phyloP scores from a whole-genome alignment of 73 alveolate species.

The Tetrahymena malaccensis region DNA sequence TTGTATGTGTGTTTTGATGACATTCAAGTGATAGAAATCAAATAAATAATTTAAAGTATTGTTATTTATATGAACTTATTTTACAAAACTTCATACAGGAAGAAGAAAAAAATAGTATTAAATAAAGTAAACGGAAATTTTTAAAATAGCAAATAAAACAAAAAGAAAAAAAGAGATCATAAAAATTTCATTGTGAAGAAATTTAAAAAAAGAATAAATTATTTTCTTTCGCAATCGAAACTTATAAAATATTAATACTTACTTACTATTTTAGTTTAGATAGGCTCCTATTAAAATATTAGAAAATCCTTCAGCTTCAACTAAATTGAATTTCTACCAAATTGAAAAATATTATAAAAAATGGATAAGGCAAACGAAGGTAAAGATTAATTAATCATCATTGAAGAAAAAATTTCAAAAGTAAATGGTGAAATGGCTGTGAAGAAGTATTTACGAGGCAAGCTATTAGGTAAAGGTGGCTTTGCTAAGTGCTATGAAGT shows the following conservation, averaged over 20 bases:
- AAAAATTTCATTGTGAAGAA: background rate
- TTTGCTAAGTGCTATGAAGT: conserved; percentile 90
- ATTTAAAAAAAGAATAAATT: background rate
- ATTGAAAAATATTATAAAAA: background rate
- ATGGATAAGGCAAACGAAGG: background rate
- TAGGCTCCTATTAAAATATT: background rate
- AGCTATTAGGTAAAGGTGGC: conserved; percentile 86
- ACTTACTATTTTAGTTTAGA: background rate
- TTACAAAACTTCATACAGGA: background rate
- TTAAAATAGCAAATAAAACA: background rate
- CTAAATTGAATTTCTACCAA: background rate
- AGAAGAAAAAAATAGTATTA: background rate
- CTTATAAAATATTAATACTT: background rate
- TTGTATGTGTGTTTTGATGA: background rate
- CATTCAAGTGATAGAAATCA: background rate
- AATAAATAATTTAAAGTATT: background rate
- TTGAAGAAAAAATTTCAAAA: conserved; percentile 77
- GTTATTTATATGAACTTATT: background rate
- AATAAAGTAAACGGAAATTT: background rate
- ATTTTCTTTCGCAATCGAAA: background rate
- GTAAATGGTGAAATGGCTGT: conserved; percentile 65
- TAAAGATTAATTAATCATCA: conserved; percentile 36
- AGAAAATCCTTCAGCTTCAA: background rate
- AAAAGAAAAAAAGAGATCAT: background rate
- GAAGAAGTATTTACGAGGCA: conserved; percentile 68